These are phyloP conservation scores for Aspergillus ustus DNA, from an alignment of 2,329 filamentous ascomycete species.

Conservation along the genomic window DNA sequence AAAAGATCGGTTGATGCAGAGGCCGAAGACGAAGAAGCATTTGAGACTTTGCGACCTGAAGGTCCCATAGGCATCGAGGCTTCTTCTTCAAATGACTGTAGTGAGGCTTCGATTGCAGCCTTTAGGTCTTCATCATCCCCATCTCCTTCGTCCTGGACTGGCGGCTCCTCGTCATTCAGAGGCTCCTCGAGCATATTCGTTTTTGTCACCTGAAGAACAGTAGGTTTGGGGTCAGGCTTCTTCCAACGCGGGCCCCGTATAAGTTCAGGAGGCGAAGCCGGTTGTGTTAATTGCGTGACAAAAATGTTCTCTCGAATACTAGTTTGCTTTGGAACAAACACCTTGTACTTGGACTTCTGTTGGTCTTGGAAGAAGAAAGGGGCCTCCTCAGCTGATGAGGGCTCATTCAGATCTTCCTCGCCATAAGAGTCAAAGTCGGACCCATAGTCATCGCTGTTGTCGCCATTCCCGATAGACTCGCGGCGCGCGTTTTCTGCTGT, in stretches of 20 bases:
- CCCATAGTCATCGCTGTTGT: conserved; percentile 20
- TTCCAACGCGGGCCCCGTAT: conserved; percentile 58
- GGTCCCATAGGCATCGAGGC: conserved; percentile 13
- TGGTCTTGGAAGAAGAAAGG: conserved; percentile 22
- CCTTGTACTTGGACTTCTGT: conserved; percentile 41
- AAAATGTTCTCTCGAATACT: conserved; percentile 50
- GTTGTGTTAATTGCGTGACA: conserved; percentile 54
- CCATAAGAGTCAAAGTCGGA: conserved; percentile 28
- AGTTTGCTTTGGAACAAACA: conserved; percentile 47
- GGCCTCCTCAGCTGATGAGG: conserved; percentile 21
- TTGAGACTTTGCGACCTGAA: background rate
- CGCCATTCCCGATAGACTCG: conserved; percentile 7
- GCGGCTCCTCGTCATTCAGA: conserved; percentile 2
- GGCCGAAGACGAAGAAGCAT: conserved; percentile 3
- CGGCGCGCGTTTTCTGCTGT: background rate
- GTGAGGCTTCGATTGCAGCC: conserved; percentile 45
- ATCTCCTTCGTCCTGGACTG: conserved; percentile 20
- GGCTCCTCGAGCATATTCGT: conserved; percentile 9
- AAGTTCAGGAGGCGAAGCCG: conserved; percentile 55
- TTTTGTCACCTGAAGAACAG: conserved; percentile 20
- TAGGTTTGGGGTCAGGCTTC: conserved; percentile 43
- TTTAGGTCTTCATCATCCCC: conserved; percentile 36
- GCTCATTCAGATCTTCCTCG: conserved; percentile 24
- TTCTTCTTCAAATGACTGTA: conserved; percentile 44
- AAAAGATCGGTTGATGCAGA: conserved; percentile 41